Evolutionary conservation across 352 stramenopile genomes (phyloP).

Genomic region (Lagenidium sp.): DNA sequence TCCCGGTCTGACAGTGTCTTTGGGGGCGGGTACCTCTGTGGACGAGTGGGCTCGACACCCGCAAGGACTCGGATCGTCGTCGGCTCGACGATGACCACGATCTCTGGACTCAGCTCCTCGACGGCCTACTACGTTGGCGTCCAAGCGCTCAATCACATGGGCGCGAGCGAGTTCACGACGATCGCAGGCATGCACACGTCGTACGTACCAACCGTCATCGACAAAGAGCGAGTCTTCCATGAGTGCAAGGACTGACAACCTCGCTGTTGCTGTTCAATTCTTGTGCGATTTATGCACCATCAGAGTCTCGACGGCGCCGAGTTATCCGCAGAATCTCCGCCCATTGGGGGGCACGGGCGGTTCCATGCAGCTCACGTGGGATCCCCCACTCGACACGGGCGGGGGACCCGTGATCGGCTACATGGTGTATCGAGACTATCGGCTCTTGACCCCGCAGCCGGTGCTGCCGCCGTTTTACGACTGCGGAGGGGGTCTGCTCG

Average conservation of each 20-base stretch:
- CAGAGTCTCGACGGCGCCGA: slow-evolving; percentile 23
- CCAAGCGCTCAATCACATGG: slow-evolving; percentile 30
- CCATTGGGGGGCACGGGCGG: slow-evolving; percentile 25
- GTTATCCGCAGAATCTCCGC: slow-evolving; percentile 21
- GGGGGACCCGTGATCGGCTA: slow-evolving; percentile 29
- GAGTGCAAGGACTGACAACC: too few species aligned
- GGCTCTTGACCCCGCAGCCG: slow-evolving; percentile 17
- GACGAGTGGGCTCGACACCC: slow-evolving; percentile 8
- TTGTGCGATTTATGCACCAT: too few species aligned
- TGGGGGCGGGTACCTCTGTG: slow-evolving; percentile 17
- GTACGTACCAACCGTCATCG: slow-evolving; percentile 11
- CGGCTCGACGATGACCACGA: slow-evolving; percentile 24
- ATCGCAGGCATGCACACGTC: slow-evolving; percentile 23
- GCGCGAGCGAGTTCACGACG: slow-evolving; percentile 18
- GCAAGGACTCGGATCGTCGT: slow-evolving; percentile 13
- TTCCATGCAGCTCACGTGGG: slow-evolving; percentile 31
- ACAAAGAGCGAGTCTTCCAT: too few species aligned
- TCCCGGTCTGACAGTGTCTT: slow-evolving; percentile 10
- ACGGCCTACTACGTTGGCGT: slow-evolving; percentile 46
- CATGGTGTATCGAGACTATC: slow-evolving; percentile 47
- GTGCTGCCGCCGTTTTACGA: slow-evolving; percentile 30
- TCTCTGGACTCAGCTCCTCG: slow-evolving; percentile 32
- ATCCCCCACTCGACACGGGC: slow-evolving; percentile 24
- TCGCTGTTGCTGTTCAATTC: too few species aligned
- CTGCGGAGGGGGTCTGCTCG: slow-evolving; percentile 22